Evolutionary conservation across 2,329 filamentous ascomycete genomes (phyloP).

Genomic region (Pestalotiopsis fici): DNA sequence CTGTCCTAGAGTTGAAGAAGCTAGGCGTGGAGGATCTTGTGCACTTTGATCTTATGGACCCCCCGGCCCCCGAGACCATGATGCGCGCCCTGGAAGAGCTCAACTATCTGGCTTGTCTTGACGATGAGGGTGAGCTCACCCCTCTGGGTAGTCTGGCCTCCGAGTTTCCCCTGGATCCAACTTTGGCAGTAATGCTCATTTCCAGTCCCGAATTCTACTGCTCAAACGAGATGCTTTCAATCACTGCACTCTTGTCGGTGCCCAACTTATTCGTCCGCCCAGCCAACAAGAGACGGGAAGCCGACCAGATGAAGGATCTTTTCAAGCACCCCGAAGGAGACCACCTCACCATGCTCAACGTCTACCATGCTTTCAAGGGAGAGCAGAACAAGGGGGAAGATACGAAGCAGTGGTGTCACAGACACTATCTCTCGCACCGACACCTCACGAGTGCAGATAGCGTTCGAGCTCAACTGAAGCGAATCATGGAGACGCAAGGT

Average conservation of each 20-base stretch:
- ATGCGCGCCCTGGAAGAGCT: constrained; percentile 98
- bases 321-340: constrained; percentile 94
- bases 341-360: constrained; percentile 93
- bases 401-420: constrained; percentile 90
- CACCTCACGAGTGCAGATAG: constrained; percentile 92
- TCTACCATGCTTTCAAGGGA: constrained; percentile 95
- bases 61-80: constrained; percentile 94
- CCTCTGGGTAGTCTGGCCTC: constrained; percentile 83
- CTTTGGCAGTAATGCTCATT: constrained; percentile 96
- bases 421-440: constrained; percentile 90
- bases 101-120: constrained; percentile 94
- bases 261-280: constrained; percentile 93
- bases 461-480: constrained; percentile 85
- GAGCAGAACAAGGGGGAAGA: constrained; percentile 66
- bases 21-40: constrained; percentile 93
- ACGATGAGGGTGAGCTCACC: constrained; percentile 94
- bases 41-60: constrained; percentile 98
- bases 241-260: constrained; percentile 90
- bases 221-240: constrained; percentile 95
- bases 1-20: constrained; percentile 95
- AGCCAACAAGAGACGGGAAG: constrained; percentile 80
- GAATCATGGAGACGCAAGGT: constrained; percentile 93
- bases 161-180: constrained; percentile 92
- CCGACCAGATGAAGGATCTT: constrained; percentile 95
- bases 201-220: constrained; percentile 97